Base-by-base conservation (phyloP, 2,329 filamentous ascomycete species). In the Nannizziopsis barbatae region DNA sequence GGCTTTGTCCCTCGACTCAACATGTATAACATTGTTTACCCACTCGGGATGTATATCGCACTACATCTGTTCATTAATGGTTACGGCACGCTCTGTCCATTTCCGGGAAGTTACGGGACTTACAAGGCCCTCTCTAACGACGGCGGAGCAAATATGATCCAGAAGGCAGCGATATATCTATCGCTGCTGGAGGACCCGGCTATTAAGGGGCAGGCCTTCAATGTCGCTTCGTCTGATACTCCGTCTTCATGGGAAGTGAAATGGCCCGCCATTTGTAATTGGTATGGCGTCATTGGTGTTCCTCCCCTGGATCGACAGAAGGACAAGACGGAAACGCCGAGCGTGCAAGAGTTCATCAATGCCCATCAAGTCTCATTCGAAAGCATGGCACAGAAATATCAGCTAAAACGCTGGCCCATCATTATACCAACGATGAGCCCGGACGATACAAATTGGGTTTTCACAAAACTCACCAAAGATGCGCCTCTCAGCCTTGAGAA, bases 181-280 rank as follows among this genome's bases (percentile, higher is more conserved):
- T 51, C 49, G 15, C 30, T 51, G 11, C 27, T 18, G 11, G 11
- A 22, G 14, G 38, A 36, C 6, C 27, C 18, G 10, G 14, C 27
- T 11, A 45, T 47, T 7, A 53, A 45, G n/a, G 51, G 51, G n/a
- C 36, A 53, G 33, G 51, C 42, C 11, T 53, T 51, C 30, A 53
- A 53, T 15, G 42, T 53, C 33, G 49, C 51, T 2, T 49, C 45
- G 11, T 49, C 42, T 6, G 42, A 37, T 5, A 45, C 32, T 5
- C 49, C 51, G 37, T 51, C 42, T 38, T 46, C 20, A 27, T 53
- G 49, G 51, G 39, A 49, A 15, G 27, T 42, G 17, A 51, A 51
- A 42, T 51, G 51, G 49, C 51, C 51, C 9, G 43, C 31, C 32
- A 45, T 53, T 33, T 51, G 49, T 39, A n/a, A 31, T 31, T 53